Conservation (phyloP, 2,329 filamentous ascomycete species). For the Hyphodiscus sp. region DNA sequence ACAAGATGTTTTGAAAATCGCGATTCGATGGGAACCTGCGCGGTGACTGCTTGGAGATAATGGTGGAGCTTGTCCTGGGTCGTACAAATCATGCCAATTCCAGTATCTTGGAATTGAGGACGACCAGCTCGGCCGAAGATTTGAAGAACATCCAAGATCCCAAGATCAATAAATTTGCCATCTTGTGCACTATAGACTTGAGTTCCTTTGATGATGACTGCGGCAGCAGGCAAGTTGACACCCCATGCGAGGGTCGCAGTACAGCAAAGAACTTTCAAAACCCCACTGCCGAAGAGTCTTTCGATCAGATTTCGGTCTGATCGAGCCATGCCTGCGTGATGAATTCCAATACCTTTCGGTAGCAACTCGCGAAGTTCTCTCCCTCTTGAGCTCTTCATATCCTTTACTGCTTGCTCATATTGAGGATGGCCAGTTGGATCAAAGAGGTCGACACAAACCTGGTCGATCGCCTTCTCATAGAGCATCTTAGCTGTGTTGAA, state of each 20-base stretch:
- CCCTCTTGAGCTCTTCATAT: constrained; percentile 80
- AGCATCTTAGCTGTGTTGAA: constrained; percentile 80
- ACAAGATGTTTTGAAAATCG: constrained; percentile 89
- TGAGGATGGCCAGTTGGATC: constrained; percentile 72
- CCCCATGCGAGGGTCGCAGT: constrained; percentile 97
- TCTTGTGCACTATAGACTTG: constrained; percentile 87
- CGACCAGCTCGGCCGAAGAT: constrained; percentile 98
- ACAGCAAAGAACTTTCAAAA: constrained; percentile 97
- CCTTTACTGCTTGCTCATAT: constrained; percentile 72
- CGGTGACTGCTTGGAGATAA: constrained; percentile 87
- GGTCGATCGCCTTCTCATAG: constrained; percentile 77
- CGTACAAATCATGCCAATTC: constrained; percentile 97
- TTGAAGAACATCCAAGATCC: constrained; percentile 92
- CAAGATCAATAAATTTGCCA: constrained; percentile 92
- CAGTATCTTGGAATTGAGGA: constrained; percentile 94
- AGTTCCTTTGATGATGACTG: constrained; percentile 77
- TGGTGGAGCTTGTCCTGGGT: constrained; percentile 89
- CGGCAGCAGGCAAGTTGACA: constrained; percentile 94
- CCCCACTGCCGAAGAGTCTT: constrained; percentile 79
- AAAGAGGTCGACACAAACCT: constrained; percentile 74
- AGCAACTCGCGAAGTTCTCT: constrained; percentile 84
- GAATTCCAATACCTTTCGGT: constrained; percentile 85
- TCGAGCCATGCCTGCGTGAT: constrained; percentile 94
- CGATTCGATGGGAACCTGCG: constrained; percentile 97
- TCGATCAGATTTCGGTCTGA: constrained; percentile 96